Conservation (phyloP, 768 basidiomycete species). For the Rhodotorula sphaerocarpa region DNA sequence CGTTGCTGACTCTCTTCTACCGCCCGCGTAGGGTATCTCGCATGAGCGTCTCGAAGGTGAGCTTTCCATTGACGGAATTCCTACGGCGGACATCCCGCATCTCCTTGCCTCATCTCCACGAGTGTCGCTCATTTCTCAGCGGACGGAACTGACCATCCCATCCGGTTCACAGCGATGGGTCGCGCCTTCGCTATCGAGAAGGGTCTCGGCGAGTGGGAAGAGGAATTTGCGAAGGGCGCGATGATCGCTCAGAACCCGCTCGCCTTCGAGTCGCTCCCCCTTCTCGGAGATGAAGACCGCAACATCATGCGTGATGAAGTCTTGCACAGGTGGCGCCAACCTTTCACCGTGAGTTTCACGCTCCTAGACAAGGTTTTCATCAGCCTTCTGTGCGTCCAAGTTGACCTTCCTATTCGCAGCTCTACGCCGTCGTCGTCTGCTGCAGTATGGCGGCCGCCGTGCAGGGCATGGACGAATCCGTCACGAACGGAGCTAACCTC, state of each 20-base stretch:
- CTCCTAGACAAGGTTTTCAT: no score
- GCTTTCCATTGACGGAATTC: no score
- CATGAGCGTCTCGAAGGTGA: not conserved
- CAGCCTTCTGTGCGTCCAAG: no score
- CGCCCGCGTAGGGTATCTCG: constrained; percentile 1
- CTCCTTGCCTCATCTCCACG: no score
- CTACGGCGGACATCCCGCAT: no score
- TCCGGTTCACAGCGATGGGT: constrained; percentile 56
- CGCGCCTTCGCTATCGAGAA: constrained; percentile 57
- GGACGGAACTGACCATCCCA: no score
- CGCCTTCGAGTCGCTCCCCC: constrained; percentile 26
- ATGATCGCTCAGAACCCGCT: constrained; percentile 56
- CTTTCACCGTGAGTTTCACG: constrained; percentile 17
- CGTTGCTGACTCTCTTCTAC: not conserved
- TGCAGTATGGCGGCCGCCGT: constrained; percentile 35
- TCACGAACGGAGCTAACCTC: constrained; percentile 33
- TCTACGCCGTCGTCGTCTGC: constrained; percentile 36
- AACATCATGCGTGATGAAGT: constrained; percentile 36
- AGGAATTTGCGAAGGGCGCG: constrained; percentile 58
- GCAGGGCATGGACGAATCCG: constrained; percentile 33
- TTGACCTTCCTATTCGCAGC: constrained; percentile 3
- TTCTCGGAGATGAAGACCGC: constrained; percentile 41
- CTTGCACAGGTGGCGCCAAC: constrained; percentile 42
- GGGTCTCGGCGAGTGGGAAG: constrained; percentile 42
- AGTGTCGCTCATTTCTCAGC: no score